Evolutionary conservation across 257 asterid species (phyloP).

Genomic region (Coffea eugenioides): DNA sequence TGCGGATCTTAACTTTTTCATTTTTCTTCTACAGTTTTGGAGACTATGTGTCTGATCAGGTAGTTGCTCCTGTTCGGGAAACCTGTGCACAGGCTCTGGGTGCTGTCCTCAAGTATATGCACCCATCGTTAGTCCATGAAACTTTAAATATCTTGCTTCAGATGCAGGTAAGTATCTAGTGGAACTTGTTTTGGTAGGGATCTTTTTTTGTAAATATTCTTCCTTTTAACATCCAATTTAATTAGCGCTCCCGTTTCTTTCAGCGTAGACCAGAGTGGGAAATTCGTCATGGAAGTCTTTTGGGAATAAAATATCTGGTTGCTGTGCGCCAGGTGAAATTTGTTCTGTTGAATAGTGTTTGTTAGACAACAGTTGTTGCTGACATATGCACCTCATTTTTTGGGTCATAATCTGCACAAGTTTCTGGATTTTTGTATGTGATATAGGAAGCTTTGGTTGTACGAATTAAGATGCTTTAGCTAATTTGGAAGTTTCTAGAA

Average conservation of each 20-base stretch:
- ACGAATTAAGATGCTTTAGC: not conserved
- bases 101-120: slow-evolving; percentile 96
- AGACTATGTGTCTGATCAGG: slow-evolving; percentile 98
- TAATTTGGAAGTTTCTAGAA: not conserved
- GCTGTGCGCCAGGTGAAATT: slow-evolving; percentile 92
- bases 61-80: slow-evolving; percentile 99
- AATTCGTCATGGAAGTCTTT: slow-evolving; percentile 98
- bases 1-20: not conserved
- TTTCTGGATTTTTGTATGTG: not conserved
- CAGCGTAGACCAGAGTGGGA: slow-evolving; percentile 99
- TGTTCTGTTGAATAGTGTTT: not conserved
- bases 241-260: slow-evolving; percentile 56
- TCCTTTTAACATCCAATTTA: slow-evolving; percentile 34
- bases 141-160: slow-evolving; percentile 81
- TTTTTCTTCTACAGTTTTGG: slow-evolving; percentile 67
- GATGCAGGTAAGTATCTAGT: slow-evolving; percentile 82
- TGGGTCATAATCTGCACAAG: not conserved
- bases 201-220: not conserved
- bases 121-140: slow-evolving; percentile 66
- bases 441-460: slow-evolving; percentile 2
- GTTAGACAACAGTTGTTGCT: not conserved
- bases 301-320: slow-evolving; percentile 93
- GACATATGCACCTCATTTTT: not conserved
- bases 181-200: slow-evolving; percentile 13
- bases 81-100: slow-evolving; percentile 99